Evolutionary conservation across 148 eudicot genomes (phyloP), one percentile per base, ranked within the genome.

Genomic region (Hydrangea macrophylla): DNA sequence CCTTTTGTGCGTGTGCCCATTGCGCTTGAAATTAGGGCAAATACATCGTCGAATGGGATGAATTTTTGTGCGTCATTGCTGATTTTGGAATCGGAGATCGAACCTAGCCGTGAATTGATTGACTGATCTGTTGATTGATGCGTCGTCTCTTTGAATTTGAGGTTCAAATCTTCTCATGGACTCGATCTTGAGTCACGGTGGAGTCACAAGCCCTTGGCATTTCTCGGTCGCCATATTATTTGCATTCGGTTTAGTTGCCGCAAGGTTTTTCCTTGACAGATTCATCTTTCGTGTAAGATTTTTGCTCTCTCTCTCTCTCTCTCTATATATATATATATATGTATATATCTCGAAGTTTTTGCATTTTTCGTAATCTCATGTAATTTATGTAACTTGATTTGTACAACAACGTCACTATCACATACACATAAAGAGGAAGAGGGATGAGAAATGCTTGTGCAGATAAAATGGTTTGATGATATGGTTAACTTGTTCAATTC

Each of bases 201-300:
- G 73, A 33, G 82, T 20, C 7, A 83, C 92, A 0, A 80, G 81
- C 58, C 61, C 77, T 25, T 85, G 65, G 81, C 90, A 90, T 81
- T 80, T 88, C 68, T 1, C 69, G 23, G 17, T 70, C 64, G 90
- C 92, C 7, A n/a, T 85, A 3, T 73, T 58, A 62, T 90, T 93
- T 73, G 87, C 88, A 1, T 30, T 88, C 55, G 76, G 60, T 59
- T 88, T 90, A 59, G 80, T 82, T 35, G 82, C 73, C 45, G 95
- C 83, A 42, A 82, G 98, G 68, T 86, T 86, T 66, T 54, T 88
- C 65, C 86, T 90, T 48, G 95, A 93, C 72, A 86, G 81, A 73
- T 88, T 81, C 71, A 45, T 93, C 6, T 88, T 81, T 68, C 92
- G 90, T 35, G 98, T 93, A 90, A 81, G 95, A 36, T 60, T 79